Evolutionary conservation across 768 basidiomycete genomes (phyloP).

Genomic region (Coprinopsis marcescibilis): DNA sequence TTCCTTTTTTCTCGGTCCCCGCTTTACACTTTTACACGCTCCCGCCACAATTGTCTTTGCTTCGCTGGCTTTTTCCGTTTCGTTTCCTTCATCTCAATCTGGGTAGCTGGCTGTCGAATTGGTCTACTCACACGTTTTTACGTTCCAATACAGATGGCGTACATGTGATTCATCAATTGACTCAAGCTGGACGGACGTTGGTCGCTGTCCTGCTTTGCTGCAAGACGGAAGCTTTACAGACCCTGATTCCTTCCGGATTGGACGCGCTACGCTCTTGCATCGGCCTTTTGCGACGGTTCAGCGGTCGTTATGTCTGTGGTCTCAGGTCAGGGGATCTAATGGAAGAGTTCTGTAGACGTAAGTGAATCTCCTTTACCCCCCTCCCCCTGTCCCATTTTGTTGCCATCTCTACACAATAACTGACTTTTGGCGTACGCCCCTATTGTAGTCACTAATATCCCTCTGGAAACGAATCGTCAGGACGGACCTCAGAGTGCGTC

Average conservation of each 20-base stretch:
- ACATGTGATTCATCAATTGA: slow-evolving; percentile 92
- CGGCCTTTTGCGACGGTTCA: slow-evolving; percentile 81
- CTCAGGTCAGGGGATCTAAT: slow-evolving; percentile 87
- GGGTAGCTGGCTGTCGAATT: slow-evolving; percentile 1
- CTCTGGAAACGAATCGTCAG: slow-evolving; percentile 63
- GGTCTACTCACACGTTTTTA: slow-evolving; percentile 10
- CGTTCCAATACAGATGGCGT: slow-evolving; percentile 63
- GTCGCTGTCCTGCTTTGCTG: slow-evolving; percentile 85
- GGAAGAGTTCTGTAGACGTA: slow-evolving; percentile 91
- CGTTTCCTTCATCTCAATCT: slow-evolving; percentile 6
- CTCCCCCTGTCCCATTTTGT: slow-evolving; percentile 3
- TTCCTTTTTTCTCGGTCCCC: not conserved
- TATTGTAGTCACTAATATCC: slow-evolving; percentile 73
- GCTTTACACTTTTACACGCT: not conserved
- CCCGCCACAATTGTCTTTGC: too few species aligned
- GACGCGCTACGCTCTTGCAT: slow-evolving; percentile 87
- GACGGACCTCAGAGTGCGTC: slow-evolving; percentile 36
- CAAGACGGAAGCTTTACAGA: slow-evolving; percentile 71
- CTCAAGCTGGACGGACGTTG: slow-evolving; percentile 87
- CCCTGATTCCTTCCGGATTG: slow-evolving; percentile 73
- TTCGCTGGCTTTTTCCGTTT: not conserved
- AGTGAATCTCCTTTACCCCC: slow-evolving; percentile 18
- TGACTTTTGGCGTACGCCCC: slow-evolving; percentile 11
- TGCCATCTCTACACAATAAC: slow-evolving; percentile 7
- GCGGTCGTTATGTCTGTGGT: slow-evolving; percentile 88